Evolutionary conservation across 2,329 filamentous ascomycete genomes (phyloP).

Genomic region (Dothistroma pini): DNA sequence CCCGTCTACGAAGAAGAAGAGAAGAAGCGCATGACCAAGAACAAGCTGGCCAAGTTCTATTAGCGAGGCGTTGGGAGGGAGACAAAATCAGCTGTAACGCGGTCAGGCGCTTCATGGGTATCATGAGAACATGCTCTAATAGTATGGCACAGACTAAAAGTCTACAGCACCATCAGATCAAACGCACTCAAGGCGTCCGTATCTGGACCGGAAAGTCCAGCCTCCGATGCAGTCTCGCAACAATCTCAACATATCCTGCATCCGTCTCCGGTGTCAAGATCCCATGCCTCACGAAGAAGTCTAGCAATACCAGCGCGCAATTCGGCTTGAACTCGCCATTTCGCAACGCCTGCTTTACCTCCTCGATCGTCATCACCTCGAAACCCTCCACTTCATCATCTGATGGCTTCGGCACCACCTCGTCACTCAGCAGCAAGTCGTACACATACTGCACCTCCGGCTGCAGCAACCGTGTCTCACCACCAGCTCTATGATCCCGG

Average conservation of each 20-base stretch:
- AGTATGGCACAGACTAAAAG: neutral
- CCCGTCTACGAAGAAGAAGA: constrained; percentile 33
- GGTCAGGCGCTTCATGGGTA: constrained; percentile 25
- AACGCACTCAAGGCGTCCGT: constrained; percentile 33
- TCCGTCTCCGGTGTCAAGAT: constrained; percentile 77
- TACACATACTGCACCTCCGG: constrained; percentile 92
- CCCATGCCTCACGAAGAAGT: constrained; percentile 86
- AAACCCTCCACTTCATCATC: constrained; percentile 91
- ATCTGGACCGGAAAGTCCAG: constrained; percentile 63
- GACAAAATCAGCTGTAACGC: neutral
- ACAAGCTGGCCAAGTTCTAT: constrained; percentile 30
- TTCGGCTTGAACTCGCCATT: constrained; percentile 87
- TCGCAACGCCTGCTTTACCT: constrained; percentile 67
- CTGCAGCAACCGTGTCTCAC: constrained; percentile 77
- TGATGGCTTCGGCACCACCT: constrained; percentile 68
- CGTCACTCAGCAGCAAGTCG: constrained; percentile 71
- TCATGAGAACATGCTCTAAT: constrained; percentile 15
- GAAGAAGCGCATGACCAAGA: constrained; percentile 43
- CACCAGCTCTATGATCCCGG: constrained; percentile 69
- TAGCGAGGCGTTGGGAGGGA: constrained; percentile 32
- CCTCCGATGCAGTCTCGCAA: constrained; percentile 68
- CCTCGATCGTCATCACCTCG: constrained; percentile 69
- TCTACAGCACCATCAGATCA: neutral
- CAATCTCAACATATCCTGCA: constrained; percentile 71
- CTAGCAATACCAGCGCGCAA: constrained; percentile 75